Evolutionary conservation across 208 protist genomes (phyloP).

Genomic region (Kentomonas sorsogonicus): DNA sequence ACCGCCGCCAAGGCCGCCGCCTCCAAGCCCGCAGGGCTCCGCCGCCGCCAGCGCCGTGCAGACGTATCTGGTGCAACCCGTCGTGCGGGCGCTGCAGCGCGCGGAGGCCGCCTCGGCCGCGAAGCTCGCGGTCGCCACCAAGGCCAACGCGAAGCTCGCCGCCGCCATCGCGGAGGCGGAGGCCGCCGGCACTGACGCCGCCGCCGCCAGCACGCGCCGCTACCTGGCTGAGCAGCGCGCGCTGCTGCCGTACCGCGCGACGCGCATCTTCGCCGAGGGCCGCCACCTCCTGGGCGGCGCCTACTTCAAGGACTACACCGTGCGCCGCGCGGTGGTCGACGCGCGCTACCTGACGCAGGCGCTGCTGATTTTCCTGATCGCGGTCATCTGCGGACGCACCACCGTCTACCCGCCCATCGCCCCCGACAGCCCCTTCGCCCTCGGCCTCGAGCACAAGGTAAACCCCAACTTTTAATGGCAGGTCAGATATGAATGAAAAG

Average conservation of each 20-base stretch:
- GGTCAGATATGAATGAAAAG: not conserved
- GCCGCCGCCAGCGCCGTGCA: slow-evolving; percentile 11
- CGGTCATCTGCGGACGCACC: slow-evolving; percentile 53
- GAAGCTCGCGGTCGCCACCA: slow-evolving; percentile 36
- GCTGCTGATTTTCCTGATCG: slow-evolving; percentile 61
- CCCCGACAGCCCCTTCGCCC: slow-evolving; percentile 61
- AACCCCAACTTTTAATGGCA: slow-evolving; percentile 83
- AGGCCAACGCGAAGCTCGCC: slow-evolving; percentile 32
- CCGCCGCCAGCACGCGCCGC: slow-evolving; percentile 45
- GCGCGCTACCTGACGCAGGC: slow-evolving; percentile 61
- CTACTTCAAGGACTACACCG: slow-evolving; percentile 72
- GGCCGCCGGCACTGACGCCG: slow-evolving; percentile 59
- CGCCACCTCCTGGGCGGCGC: slow-evolving; percentile 57
- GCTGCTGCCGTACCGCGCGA: slow-evolving; percentile 75
- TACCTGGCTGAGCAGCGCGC: slow-evolving; percentile 64
- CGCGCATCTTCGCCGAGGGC: slow-evolving; percentile 70
- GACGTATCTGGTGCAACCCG: slow-evolving; percentile 35
- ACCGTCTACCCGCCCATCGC: slow-evolving; percentile 75
- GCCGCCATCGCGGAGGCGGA: slow-evolving; percentile 44
- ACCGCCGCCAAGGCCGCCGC: not conserved
- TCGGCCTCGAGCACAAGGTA: slow-evolving; percentile 67
- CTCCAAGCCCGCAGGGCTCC: slow-evolving; percentile 1
- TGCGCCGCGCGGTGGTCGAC: slow-evolving; percentile 46
- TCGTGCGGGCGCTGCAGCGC: slow-evolving; percentile 51
- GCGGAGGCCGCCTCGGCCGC: slow-evolving; percentile 51